A percentile compares a stretch with the other conserved stretches of the same genome.
These are phyloP conservation scores for Aurifilum marmelostoma DNA, from an alignment of 2,329 filamentous ascomycete species.

Conservation along the genomic window DNA sequence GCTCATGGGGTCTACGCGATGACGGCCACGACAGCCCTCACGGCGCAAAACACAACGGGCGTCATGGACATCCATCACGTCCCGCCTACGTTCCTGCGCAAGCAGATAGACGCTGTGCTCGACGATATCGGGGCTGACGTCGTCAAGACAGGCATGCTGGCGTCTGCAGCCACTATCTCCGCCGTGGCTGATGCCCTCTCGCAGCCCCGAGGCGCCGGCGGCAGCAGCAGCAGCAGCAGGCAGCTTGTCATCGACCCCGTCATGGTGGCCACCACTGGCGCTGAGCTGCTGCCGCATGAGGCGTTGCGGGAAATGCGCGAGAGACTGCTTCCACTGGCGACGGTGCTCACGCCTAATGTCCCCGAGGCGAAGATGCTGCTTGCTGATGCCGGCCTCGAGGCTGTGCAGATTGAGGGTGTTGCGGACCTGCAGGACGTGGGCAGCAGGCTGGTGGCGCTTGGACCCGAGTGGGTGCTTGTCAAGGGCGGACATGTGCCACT, in stretches of 20 bases:
- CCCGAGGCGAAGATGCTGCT: conserved; percentile 73
- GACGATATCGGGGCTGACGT: conserved; percentile 87
- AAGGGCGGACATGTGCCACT: conserved; percentile 93
- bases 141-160: conserved; percentile 90
- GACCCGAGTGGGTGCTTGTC: conserved; percentile 78
- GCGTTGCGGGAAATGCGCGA: conserved; percentile 65
- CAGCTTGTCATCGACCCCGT: conserved; percentile 77
- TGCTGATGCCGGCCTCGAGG: conserved; percentile 42
- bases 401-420: conserved; percentile 53
- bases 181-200: conserved; percentile 67
- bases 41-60: conserved; percentile 90
- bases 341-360: conserved; percentile 75
- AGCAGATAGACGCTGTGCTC: conserved; percentile 84
- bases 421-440: conserved; percentile 72
- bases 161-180: conserved; percentile 69
- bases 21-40: conserved; percentile 92
- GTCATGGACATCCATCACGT: conserved; percentile 81
- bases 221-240: too few species aligned
- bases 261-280: conserved; percentile 86
- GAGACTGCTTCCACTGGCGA: conserved; percentile 66
- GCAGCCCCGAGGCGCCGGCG: conserved; percentile 27
- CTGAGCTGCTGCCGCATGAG: conserved; percentile 65
- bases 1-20: conserved; percentile 94
- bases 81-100: conserved; percentile 76
- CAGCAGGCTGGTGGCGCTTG: conserved; percentile 65